Evolutionary conservation across 805 yeast species (phyloP), one percentile per base, ranked within the genome.

Genomic region (Saturnispora besseyi): DNA sequence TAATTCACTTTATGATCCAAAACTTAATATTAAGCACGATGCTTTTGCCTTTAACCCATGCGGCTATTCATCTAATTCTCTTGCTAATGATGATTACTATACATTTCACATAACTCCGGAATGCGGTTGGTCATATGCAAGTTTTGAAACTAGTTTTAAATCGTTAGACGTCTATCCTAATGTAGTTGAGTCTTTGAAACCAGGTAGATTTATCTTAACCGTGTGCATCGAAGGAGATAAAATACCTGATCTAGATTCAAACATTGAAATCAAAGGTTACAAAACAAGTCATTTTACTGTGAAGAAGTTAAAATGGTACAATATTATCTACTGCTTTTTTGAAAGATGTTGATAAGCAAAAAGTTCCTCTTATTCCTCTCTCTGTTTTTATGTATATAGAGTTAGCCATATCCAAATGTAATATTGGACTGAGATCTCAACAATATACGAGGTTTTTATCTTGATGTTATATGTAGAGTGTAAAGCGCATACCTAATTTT

Each of bases 81-180:
- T 90, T 36, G 64, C 84, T 42, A 72, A 78, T 42, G 77, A 73
- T 40, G 74, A 79, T 61, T 66, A 74, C 57, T 84, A 82, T 64
- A 91, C 97, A 8, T 72, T 90, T 51, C 98, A 93, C 63, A 86
- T 93, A 40, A 93, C 99, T 0, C 98, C 98, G 0, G 98, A 93
- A 63, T 64, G 73, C 22, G 96, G 91, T 34, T 91, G 95, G 88
- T 87, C 96, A 5, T 91, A 91, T 66, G 98, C 98, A 4, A 86
- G 96, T 9, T 93, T 93, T 65, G 98, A 93, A 64, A 81, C 96
- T 21, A 91, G 87, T 64, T 13, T 75, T 12, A 22, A 29, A 9
- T 32, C 46, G 4, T 3, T 38, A 1, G 15, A 42, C 3, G 48
- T 33, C 2, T 65, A 87, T 53, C 56, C 67, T 40, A 77, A 76